Percentiles rank a stretch among this genome's conserved stretches.
These are phyloP conservation scores for Mycena belliarum DNA, from an alignment of 768 basidiomycete genomes.

Conservation along the genomic window DNA sequence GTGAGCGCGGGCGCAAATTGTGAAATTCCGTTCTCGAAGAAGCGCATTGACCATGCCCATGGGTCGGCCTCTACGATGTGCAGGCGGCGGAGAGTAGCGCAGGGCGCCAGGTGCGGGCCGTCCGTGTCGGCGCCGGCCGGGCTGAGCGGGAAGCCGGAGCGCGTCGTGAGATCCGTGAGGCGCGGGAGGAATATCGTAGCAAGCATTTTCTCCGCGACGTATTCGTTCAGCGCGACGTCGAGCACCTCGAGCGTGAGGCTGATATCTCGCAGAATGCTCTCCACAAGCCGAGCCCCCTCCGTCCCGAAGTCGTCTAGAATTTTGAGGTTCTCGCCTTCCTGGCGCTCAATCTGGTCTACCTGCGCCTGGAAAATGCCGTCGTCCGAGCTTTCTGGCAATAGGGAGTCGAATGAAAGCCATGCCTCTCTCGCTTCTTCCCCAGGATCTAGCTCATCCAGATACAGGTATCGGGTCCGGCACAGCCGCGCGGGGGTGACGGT, in stretches of 20 bases:
- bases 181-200: constrained; percentile 26
- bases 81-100: constrained; percentile 25
- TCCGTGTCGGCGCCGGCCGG: no score
- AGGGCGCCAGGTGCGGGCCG: constrained; percentile 12
- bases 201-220: constrained; percentile 20
- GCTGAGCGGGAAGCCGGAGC: constrained; percentile 29
- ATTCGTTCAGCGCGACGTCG: constrained; percentile 26
- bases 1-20: constrained; percentile 24
- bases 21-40: constrained; percentile 27
- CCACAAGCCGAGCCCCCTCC: background rate
- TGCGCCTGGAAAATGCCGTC: no score
- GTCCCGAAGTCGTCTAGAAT: background rate
- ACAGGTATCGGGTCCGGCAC: constrained; percentile 31
- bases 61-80: constrained; percentile 27
- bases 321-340: no score
- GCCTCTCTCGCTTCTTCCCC: constrained; percentile 9
- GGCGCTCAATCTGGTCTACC: background rate
- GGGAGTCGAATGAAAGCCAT: no score
- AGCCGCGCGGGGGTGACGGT: constrained; percentile 20
- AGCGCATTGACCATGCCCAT: constrained; percentile 10
- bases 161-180: constrained; percentile 28
- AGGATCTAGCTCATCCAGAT: constrained; percentile 25
- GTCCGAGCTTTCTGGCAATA: no score
- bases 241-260: constrained; percentile 27
- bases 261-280: constrained; percentile 22